Evolutionary conservation across 23 red algal genomes (phyloP).

Genomic region (Agarophyton chilense): DNA sequence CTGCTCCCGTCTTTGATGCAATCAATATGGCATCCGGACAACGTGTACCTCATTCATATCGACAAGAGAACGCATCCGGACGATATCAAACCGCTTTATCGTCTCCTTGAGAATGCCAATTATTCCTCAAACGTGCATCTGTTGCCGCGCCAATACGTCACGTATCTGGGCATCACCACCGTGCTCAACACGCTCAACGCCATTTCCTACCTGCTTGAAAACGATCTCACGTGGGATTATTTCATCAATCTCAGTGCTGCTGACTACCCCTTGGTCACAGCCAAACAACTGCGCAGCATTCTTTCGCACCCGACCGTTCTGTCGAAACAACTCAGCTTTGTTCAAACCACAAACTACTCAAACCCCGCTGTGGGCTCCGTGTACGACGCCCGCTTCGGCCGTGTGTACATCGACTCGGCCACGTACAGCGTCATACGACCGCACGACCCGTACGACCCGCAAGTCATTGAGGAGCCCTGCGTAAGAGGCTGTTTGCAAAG

Average conservation of each 20-base stretch:
- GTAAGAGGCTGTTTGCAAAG: not conserved
- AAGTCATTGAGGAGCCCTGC: not conserved
- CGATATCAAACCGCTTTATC: not conserved
- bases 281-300: slow-evolving; percentile 33
- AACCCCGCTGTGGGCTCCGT: not conserved
- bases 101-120: not conserved
- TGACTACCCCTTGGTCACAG: slow-evolving; percentile 74
- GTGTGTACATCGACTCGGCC: not conserved
- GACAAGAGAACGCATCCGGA: slow-evolving; percentile 61
- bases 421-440: slow-evolving; percentile 5
- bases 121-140: slow-evolving; percentile 60
- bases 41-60: slow-evolving; percentile 84
- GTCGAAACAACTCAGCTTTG: slow-evolving; percentile 3
- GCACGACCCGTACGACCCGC: not conserved
- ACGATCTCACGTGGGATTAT: slow-evolving; percentile 50
- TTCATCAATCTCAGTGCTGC: slow-evolving; percentile 84
- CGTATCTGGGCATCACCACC: slow-evolving; percentile 81
- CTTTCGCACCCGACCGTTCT: slow-evolving; percentile 19
- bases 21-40: slow-evolving; percentile 54
- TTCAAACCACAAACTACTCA: slow-evolving; percentile 14
- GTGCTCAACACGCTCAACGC: slow-evolving; percentile 78
- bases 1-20: slow-evolving; percentile 39
- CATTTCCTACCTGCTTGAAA: slow-evolving; percentile 65
- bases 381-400: not conserved
- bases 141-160: slow-evolving; percentile 75